phyloP scores from a whole-genome alignment of 768 basidiomycete genomes.

The Epithele typhae region DNA sequence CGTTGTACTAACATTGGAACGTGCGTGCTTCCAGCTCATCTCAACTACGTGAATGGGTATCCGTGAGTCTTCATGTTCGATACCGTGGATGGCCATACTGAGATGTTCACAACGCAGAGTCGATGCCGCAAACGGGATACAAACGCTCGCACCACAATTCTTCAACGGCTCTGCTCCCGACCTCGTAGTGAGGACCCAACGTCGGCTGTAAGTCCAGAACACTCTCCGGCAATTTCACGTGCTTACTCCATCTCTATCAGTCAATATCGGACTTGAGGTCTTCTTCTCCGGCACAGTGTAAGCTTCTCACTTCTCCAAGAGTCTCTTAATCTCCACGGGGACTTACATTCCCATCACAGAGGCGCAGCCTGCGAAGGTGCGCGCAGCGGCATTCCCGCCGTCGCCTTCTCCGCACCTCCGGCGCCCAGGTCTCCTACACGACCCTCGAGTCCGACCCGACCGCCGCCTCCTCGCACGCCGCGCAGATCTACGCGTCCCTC shows the following conservation, averaged over 20 bases:
- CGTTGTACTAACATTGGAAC: not conserved
- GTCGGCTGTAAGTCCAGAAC: conserved; percentile 17
- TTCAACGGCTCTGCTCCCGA: conserved; percentile 34
- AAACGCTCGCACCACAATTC: conserved; percentile 40
- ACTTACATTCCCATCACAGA: conserved; percentile 23
- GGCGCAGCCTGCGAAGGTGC: conserved; percentile 49
- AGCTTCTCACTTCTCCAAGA: not conserved
- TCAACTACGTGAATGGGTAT: conserved; percentile 34
- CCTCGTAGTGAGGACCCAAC: conserved; percentile 45
- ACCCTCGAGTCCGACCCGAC: conserved; percentile 36
- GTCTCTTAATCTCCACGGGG: not conserved
- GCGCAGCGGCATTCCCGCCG: conserved; percentile 43
- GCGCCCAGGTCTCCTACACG: conserved; percentile 45
- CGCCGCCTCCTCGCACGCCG: conserved; percentile 32
- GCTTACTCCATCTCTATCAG: not conserved
- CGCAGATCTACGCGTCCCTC: conserved; percentile 40
- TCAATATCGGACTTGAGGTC: conserved; percentile 20
- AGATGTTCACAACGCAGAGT: conserved; percentile 13
- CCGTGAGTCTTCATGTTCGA: conserved; percentile 17
- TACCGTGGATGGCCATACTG: not conserved
- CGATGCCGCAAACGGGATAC: conserved; percentile 37
- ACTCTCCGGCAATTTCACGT: too few species aligned
- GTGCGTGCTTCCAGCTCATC: conserved; percentile 14
- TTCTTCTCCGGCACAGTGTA: conserved; percentile 27
- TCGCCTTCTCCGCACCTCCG: conserved; percentile 43